Evolutionary conservation across 2,329 filamentous ascomycete genomes (phyloP).

Genomic region (Hypoxylon sp.): DNA sequence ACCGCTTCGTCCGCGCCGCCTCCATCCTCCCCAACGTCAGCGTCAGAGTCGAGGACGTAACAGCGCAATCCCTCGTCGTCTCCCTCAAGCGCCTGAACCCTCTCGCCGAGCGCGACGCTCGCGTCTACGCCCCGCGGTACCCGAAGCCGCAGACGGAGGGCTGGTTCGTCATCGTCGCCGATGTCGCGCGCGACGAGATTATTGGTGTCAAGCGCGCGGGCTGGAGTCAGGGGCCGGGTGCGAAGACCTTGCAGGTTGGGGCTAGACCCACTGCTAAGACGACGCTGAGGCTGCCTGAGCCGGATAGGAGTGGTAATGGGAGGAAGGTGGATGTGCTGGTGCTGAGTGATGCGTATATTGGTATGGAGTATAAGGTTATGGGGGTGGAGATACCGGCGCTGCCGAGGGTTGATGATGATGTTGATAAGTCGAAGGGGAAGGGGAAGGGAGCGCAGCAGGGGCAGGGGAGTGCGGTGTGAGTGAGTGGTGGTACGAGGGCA

Average conservation of each 20-base stretch:
- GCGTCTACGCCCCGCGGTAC: constrained; percentile 89
- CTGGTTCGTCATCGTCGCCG: constrained; percentile 86
- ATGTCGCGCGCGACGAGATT: constrained; percentile 77
- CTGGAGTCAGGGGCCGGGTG: constrained; percentile 65
- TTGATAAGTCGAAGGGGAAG: constrained; percentile 57
- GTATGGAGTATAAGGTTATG: constrained; percentile 70
- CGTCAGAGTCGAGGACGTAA: constrained; percentile 72
- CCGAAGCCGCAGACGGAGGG: constrained; percentile 96
- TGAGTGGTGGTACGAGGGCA: background rate
- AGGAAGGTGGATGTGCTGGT: constrained; percentile 80
- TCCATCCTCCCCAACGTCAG: constrained; percentile 77
- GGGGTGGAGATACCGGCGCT: constrained; percentile 66
- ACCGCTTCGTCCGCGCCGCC: constrained; percentile 69
- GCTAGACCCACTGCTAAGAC: constrained; percentile 66
- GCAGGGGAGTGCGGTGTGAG: constrained; percentile 29
- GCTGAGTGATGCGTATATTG: constrained; percentile 89
- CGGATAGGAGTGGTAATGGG: constrained; percentile 56
- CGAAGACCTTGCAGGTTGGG: constrained; percentile 55
- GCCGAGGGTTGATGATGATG: constrained; percentile 63
- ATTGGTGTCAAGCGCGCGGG: constrained; percentile 87
- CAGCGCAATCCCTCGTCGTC: constrained; percentile 73
- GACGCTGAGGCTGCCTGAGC: constrained; percentile 71
- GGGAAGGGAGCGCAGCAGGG: constrained; percentile 10
- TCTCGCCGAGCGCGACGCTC: constrained; percentile 73
- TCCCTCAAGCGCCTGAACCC: constrained; percentile 76